Conservation (phyloP, 176 grass and related monocot genomes). For the Eleusine indica region DNA sequence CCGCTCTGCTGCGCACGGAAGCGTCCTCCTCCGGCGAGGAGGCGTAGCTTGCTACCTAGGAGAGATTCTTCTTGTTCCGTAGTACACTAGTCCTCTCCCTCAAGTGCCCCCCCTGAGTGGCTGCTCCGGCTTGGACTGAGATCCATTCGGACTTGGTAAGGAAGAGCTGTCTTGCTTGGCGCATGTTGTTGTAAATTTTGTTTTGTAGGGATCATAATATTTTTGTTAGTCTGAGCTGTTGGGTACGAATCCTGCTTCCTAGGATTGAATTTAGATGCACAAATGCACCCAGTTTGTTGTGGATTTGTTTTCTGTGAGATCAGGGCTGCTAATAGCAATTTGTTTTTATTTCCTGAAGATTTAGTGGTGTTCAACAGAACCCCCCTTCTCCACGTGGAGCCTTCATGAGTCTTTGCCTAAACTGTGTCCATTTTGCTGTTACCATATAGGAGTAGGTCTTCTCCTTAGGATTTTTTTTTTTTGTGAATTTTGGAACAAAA, state of each 20-base stretch:
- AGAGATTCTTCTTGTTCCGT: neutral
- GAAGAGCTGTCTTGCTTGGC: neutral
- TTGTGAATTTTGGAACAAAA: neutral
- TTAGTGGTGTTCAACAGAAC: neutral
- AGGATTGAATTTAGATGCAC: slow-evolving; percentile 10
- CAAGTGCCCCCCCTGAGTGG: neutral
- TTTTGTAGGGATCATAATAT: neutral
- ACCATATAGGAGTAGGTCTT: neutral
- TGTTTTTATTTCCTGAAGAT: neutral
- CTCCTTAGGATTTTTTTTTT: neutral
- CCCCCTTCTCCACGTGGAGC: neutral
- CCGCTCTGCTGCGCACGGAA: neutral
- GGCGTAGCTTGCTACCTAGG: neutral
- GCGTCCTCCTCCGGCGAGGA: neutral
- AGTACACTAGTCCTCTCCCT: neutral
- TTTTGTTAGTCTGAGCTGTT: neutral
- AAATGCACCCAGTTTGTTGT: neutral
- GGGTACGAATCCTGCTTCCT: neutral
- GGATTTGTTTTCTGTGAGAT: neutral
- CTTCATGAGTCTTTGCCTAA: neutral
- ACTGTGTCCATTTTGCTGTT: neutral
- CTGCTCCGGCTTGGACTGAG: neutral
- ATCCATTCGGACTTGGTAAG: slow-evolving; percentile 20
- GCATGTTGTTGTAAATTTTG: neutral
- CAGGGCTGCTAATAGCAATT: neutral